A percentile compares a stretch with the other conserved stretches of the same genome.
Conservation (phyloP, 2,329 filamentous ascomycete species). For the Colletotrichum chlorophyti region DNA sequence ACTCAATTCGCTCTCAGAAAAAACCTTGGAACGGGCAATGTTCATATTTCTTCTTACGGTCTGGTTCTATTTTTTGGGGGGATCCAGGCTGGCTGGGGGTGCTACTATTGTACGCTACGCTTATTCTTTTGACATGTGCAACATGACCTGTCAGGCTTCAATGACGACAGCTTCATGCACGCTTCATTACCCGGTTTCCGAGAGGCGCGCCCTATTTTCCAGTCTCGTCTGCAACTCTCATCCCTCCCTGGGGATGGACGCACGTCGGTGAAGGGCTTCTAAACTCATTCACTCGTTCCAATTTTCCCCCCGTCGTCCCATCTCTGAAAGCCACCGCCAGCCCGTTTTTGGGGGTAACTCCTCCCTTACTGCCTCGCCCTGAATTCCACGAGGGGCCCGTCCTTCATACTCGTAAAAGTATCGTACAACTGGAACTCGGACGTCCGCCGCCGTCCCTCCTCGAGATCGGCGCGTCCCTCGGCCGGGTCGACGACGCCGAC, state of each 20-base stretch:
- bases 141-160: background rate
- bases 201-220: background rate
- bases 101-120: no score
- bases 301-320: constrained; percentile 20
- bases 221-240: background rate
- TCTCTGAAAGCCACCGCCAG: constrained; percentile 69
- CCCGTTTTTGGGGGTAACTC: constrained; percentile 67
- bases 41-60: background rate
- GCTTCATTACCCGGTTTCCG: background rate
- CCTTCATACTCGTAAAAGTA: constrained; percentile 76
- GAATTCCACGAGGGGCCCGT: constrained; percentile 74
- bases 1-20: background rate
- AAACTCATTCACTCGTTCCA: no score
- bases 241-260: no score
- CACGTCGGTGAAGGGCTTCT: no score
- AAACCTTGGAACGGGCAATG: background rate
- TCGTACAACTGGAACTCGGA: constrained; percentile 75
- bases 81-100: no score
- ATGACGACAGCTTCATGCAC: constrained; percentile 19
- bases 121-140: background rate
- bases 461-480: constrained; percentile 55
- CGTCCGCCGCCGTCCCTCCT: constrained; percentile 60
- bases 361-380: constrained; percentile 37
- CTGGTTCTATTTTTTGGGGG: background rate
- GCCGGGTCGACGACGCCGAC: constrained; percentile 56